A percentile compares a stretch with the other conserved stretches of the same genome.
phyloP scores from a whole-genome alignment of 768 basidiomycete species.

The Lactarius sp. region DNA sequence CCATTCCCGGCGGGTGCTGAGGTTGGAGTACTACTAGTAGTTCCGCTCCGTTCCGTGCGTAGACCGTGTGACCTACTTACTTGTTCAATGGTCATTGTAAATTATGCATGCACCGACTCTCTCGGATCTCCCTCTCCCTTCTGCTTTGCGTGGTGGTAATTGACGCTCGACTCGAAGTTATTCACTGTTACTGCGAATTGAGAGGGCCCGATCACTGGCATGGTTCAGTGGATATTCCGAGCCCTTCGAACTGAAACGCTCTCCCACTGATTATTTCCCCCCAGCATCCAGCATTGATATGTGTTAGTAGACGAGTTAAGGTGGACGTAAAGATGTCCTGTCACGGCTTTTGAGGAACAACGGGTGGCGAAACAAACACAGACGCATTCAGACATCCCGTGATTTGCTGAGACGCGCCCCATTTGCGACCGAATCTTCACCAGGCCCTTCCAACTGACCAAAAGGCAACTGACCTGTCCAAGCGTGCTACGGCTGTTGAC shows the following conservation, averaged over 20 bases:
- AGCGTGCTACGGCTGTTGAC: no score
- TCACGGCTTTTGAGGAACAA: background rate
- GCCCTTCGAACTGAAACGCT: background rate
- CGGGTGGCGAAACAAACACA: background rate
- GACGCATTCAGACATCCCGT: no score
- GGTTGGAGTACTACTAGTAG: no score
- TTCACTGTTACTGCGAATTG: background rate
- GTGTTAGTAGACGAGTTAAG: background rate
- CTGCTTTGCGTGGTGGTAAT: background rate
- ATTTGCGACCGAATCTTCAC: no score
- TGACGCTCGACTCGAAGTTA: background rate
- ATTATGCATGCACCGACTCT: background rate
- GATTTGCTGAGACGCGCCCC: no score
- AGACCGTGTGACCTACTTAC: no score
- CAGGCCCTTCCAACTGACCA: no score
- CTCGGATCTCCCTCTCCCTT: background rate
- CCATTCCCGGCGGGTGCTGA: no score
- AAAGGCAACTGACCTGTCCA: no score
- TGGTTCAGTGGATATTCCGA: background rate
- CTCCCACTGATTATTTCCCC: background rate
- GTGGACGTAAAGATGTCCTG: constrained; percentile 1
- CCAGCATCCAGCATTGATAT: background rate
- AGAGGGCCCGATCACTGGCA: background rate
- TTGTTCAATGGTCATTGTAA: no score
- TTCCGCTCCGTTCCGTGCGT: no score